These are phyloP conservation scores for Prosopis cineraria DNA, from an alignment of 306 rosid genomes.

Conservation along the genomic window DNA sequence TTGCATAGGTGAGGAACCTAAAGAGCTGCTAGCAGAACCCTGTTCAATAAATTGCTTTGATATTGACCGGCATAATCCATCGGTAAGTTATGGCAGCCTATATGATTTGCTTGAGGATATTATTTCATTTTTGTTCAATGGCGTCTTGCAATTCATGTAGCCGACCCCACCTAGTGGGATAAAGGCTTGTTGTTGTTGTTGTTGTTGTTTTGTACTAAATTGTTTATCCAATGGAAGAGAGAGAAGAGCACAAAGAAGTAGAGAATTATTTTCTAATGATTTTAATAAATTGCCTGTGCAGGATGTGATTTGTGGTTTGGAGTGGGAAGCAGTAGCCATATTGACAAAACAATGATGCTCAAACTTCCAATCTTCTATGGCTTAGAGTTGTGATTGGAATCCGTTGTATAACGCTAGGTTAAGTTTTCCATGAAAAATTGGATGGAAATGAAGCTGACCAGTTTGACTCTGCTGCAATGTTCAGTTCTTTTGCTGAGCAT, in stretches of 20 bases:
- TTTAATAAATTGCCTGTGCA: constrained; percentile 43
- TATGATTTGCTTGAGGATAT: background rate
- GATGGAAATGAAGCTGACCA: background rate
- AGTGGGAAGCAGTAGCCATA: constrained; percentile 92
- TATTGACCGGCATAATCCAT: constrained; percentile 76
- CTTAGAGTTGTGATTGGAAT: constrained; percentile 22
- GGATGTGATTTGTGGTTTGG: constrained; percentile 89
- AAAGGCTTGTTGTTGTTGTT: too few relatives aligned
- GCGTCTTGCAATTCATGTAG: too few relatives aligned
- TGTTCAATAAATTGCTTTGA: constrained; percentile 95
- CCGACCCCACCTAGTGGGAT: too few relatives aligned
- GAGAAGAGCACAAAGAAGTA: background rate
- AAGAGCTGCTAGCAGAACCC: constrained; percentile 87
- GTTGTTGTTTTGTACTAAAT: background rate
- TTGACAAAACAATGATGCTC: constrained; percentile 56
- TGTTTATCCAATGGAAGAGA: background rate
- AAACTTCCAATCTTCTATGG: constrained; percentile 10
- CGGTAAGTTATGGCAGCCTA: constrained; percentile 53
- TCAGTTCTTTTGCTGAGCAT: constrained; percentile 35
- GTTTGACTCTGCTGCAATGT: background rate
- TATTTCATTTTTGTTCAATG: too few relatives aligned
- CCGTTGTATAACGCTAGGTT: constrained; percentile 10
- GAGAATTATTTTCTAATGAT: constrained; percentile 24
- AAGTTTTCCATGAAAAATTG: background rate
- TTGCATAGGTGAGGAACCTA: constrained; percentile 67